Evolutionary conservation across 768 basidiomycete genomes (phyloP), one percentile per base, ranked within the genome.

Genomic region (Fomitopsis serialis): DNA sequence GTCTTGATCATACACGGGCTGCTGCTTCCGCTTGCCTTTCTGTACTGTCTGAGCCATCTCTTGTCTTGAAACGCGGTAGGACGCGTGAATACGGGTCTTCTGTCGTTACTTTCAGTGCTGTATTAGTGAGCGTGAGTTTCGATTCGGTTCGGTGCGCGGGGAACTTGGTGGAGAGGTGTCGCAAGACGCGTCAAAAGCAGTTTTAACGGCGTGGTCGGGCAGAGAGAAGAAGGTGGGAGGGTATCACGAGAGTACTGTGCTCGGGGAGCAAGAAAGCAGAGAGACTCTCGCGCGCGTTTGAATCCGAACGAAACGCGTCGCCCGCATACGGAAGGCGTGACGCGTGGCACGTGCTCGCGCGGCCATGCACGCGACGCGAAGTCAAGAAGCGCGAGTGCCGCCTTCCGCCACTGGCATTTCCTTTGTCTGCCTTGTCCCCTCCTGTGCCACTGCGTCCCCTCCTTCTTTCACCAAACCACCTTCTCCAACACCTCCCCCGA

Each of bases 21-120:
- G 60, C 50, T 59, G 59, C 23, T 51, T 66, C 37, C 52, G 75
- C 72, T 72, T 76, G 77, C 69, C 79, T 80, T 60, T 80, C 65
- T 87, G 84, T 1, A 75, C 76, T n/a, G 82, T 82, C 71, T 85
- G 83, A 13, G 85, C 82, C 89, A 90, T 91, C 24, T 24, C 25
- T 19, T 12, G 17, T 40, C 15, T 7, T 15, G 36, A 11, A 13
- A 17, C 25, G 46, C 12, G 35, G 21, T 21, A 25, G 42, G 17
- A 24, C 36, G 40, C 24, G 42, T 24, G 42, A 22, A 45, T 47
- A 24, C 12, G 42, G 17, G 43, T 47, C 7, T 51, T 11, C 19
- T 51, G 42, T 51, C 37, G 50, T 43, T 34, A 17, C 6, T 11
- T 24, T 36, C 45, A 27, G 21, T 24, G 2, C 6, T 42, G 43